These are phyloP conservation scores for Hygrophorus pudorinus DNA, from an alignment of 768 basidiomycete genomes.

Conservation along the genomic window DNA sequence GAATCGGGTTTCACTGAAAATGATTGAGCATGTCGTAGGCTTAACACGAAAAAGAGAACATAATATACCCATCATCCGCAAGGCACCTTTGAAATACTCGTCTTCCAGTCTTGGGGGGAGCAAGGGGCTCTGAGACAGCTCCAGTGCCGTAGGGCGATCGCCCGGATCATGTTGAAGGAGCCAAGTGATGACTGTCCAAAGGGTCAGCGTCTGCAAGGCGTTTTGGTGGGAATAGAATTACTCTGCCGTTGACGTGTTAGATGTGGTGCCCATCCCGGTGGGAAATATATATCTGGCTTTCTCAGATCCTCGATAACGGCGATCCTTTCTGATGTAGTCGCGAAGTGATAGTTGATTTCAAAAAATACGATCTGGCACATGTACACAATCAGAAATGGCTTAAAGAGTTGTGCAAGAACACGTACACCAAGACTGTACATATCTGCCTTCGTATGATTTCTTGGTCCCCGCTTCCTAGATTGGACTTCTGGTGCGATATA, in stretches of 20 bases:
- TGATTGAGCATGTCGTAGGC: background rate
- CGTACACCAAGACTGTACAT: conserved; percentile 89
- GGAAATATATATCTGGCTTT: conserved; percentile 66
- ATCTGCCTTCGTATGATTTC: conserved; percentile 82
- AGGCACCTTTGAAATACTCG: conserved; percentile 75
- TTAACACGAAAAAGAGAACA: background rate
- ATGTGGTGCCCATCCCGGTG: conserved; percentile 57
- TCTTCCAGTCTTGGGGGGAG: conserved; percentile 74
- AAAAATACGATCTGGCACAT: conserved; percentile 79
- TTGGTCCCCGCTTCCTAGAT: conserved; percentile 48
- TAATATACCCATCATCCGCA: conserved; percentile 60
- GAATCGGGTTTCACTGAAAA: conserved; percentile 66
- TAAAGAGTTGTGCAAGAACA: conserved; percentile 6
- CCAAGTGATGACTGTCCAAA: conserved; percentile 59
- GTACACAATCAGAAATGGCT: background rate
- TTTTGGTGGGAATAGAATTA: conserved; percentile 23
- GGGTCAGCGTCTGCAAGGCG: background rate
- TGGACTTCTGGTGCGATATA: conserved; percentile 93
- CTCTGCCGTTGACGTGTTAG: conserved; percentile 60
- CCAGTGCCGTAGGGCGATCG: conserved; percentile 70
- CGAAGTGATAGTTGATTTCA: conserved; percentile 87
- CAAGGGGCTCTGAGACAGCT: conserved; percentile 70
- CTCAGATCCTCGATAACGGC: conserved; percentile 74
- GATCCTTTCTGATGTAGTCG: conserved; percentile 76
- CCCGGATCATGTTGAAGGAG: conserved; percentile 76